Conservation (phyloP, 2,329 filamentous ascomycete genomes). For the Chaetothyriales sp. region DNA sequence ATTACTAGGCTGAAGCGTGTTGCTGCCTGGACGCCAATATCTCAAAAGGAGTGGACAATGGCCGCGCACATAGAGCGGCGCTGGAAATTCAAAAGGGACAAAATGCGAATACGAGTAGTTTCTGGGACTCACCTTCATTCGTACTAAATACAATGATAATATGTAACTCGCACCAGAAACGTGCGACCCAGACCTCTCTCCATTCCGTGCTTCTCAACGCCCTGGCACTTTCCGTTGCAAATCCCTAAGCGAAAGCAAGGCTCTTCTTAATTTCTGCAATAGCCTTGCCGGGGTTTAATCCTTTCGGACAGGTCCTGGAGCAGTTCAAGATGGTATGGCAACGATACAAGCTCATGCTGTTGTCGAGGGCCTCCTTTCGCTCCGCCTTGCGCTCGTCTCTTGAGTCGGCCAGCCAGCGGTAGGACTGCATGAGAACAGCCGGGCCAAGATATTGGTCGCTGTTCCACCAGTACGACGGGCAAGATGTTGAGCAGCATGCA, state of each 20-base stretch:
- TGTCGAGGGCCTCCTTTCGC: conserved; percentile 84
- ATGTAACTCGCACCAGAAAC: background rate
- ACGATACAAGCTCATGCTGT: conserved; percentile 97
- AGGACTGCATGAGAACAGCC: conserved; percentile 89
- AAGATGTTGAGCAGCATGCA: conserved; percentile 97
- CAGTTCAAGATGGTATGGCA: conserved; percentile 99
- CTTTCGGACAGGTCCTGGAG: conserved; percentile 95
- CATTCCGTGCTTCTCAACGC: background rate
- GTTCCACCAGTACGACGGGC: conserved; percentile 99
- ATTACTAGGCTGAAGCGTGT: background rate
- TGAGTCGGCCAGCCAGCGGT: conserved; percentile 92
- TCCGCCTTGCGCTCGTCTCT: conserved; percentile 80
- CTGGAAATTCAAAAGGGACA: background rate
- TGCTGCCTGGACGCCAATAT: background rate
- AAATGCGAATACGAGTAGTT: background rate
- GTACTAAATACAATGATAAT: background rate
- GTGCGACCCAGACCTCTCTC: background rate
- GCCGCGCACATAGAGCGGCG: background rate
- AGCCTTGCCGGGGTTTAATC: conserved; percentile 84
- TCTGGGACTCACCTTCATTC: background rate
- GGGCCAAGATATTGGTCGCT: conserved; percentile 95
- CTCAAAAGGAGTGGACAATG: background rate
- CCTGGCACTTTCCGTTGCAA: background rate
- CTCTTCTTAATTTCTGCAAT: conserved; percentile 99
- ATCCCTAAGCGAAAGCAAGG: conserved; percentile 46